A percentile compares a stretch with the other conserved stretches of the same genome.
Conservation (phyloP, 2,329 filamentous ascomycete species). For the Aspergillus arachidicola region DNA sequence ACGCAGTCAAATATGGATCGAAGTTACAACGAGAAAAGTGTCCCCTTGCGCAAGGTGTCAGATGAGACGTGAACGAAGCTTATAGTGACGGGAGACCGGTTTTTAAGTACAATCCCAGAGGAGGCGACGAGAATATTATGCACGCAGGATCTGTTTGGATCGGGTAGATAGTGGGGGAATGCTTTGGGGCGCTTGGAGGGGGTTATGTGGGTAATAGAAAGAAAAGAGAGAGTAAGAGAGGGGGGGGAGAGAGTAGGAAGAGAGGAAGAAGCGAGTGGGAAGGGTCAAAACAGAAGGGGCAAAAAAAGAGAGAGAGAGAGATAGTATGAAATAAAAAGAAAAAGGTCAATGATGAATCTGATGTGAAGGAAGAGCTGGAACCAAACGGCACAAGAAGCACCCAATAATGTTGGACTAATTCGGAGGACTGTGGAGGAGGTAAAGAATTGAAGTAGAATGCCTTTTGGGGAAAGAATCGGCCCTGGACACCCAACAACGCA, state of each 20-base stretch:
- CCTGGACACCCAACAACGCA: background rate
- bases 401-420: slow-evolving; percentile 15
- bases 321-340: background rate
- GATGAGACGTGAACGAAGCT: background rate
- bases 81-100: background rate
- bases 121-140: background rate
- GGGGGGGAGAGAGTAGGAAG: background rate
- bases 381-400: slow-evolving; percentile 15
- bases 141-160: background rate
- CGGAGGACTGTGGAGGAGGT: slow-evolving; percentile 3
- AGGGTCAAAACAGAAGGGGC: background rate
- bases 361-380: slow-evolving; percentile 11
- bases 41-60: background rate
- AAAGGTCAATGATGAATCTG: slow-evolving; percentile 13
- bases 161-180: slow-evolving; percentile 12
- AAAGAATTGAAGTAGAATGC: slow-evolving; percentile 1
- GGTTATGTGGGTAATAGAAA: slow-evolving; percentile 13
- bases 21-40: background rate
- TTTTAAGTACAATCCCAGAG: background rate
- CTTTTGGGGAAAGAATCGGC: slow-evolving; percentile 4
- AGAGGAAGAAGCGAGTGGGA: slow-evolving; percentile 16
- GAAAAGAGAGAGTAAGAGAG: slow-evolving; percentile 18
- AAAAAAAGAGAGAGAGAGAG: background rate
- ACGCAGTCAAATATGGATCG: background rate
- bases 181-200: slow-evolving; percentile 21